Evolutionary conservation across 441 rosid species (phyloP), one percentile per base, ranked within the genome.

Genomic region (Breynia disticha): DNA sequence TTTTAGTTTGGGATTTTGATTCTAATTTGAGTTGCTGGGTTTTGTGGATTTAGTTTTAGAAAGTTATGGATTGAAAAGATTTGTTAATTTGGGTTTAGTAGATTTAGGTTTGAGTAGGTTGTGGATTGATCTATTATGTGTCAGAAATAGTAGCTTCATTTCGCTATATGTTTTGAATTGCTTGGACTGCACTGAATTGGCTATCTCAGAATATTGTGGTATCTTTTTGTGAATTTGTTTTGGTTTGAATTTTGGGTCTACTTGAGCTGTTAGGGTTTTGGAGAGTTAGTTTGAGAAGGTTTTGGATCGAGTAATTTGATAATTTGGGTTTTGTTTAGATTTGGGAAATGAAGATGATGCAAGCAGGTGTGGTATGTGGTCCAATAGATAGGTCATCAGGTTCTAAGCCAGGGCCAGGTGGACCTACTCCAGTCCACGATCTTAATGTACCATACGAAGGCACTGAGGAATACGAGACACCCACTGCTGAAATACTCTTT

Each of bases 371-470:
- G 50, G 50, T 87, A 48, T 64, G 58, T 16, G 90, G 83, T 57
- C 88, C 86, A 0, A 78, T 77, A 19, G 94, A 88, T 24, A 79
- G 96, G 76, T 75, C 90, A 14, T 66, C 83, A 1, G 72, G 63
- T 55, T 66, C 68, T 19, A 88, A 72, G 79, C 64, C 75, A 3
- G 67, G 69, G 0, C 77, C 83, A 11, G 95, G 85, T 28, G 83
- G 83, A 48, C 74, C 71, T 14, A 79, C 95, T 39, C 87, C 95
- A 0, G 90, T 86, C 12, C 96, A 84, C 38, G 99, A 93, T 71
- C 87, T 93, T 32, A 93, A 93, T 76, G 99, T 86, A 20, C 99
- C 97, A 0, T 93, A 93, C 53, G 89, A 93, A 61, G 97, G 86
- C 49, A 68, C 88, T 0, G 99, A 93, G 71, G 99, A 93, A 72